Conservation (phyloP, 2,329 filamentous ascomycete genomes). For the Nigrospora sphaerica region DNA sequence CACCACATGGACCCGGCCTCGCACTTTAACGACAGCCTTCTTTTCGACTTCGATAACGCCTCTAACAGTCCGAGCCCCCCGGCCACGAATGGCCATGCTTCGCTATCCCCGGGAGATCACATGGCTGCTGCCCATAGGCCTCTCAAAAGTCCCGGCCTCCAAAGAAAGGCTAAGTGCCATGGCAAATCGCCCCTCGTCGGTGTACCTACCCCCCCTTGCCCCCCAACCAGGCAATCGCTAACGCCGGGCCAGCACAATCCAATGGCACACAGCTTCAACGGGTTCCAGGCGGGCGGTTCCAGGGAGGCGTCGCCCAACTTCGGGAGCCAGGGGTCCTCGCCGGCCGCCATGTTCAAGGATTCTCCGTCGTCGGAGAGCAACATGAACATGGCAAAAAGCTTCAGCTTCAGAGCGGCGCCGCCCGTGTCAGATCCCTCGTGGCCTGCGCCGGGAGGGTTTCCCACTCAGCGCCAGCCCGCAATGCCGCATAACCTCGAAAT, state of each 20-base stretch:
- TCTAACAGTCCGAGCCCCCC: slow-evolving; percentile 46
- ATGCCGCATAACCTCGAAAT: not conserved
- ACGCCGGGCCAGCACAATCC: slow-evolving; percentile 39
- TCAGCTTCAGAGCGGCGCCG: not conserved
- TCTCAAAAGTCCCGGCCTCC: slow-evolving; percentile 2
- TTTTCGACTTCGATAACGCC: slow-evolving; percentile 52
- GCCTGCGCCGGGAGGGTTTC: not conserved
- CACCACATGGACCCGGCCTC: slow-evolving; percentile 14
- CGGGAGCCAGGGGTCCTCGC: slow-evolving; percentile 46
- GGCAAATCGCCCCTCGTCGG: slow-evolving; percentile 8
- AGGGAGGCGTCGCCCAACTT: slow-evolving; percentile 48
- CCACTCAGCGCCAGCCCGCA: not conserved
- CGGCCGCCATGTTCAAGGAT: slow-evolving; percentile 35
- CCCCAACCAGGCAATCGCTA: slow-evolving; percentile 13
- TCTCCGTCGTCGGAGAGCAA: slow-evolving; percentile 1
- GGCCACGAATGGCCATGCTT: slow-evolving; percentile 5
- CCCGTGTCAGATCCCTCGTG: not conserved
- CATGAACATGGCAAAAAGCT: not conserved
- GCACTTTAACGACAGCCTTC: slow-evolving; percentile 29
- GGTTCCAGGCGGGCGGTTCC: slow-evolving; percentile 37
- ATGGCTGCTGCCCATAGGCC: not conserved
- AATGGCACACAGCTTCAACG: slow-evolving; percentile 42
- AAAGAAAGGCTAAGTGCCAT: slow-evolving; percentile 11
- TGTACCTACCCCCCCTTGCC: too few relatives aligned
- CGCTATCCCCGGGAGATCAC: slow-evolving; percentile 9